Evolutionary conservation across 2,329 filamentous ascomycete species (phyloP).

Genomic region (Allantophomopsis lycopodina): DNA sequence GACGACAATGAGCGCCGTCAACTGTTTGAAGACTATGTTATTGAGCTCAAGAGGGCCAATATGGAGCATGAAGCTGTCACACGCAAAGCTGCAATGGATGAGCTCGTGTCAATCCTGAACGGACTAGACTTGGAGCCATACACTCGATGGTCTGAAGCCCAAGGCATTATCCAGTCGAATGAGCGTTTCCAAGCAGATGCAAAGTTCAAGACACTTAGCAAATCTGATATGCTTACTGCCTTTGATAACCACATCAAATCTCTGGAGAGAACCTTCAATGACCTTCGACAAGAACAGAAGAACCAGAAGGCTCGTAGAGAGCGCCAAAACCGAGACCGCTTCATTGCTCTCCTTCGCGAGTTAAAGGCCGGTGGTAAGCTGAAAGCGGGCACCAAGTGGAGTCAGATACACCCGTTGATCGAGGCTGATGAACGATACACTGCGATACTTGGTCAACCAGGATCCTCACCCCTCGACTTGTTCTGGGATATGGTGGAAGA

Average conservation of each 20-base stretch:
- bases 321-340: slow-evolving; percentile 75
- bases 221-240: slow-evolving; percentile 79
- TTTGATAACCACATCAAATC: slow-evolving; percentile 94
- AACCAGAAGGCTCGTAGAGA: slow-evolving; percentile 67
- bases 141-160: slow-evolving; percentile 86
- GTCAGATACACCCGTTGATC: slow-evolving; percentile 60
- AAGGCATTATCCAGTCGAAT: slow-evolving; percentile 66
- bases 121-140: slow-evolving; percentile 80
- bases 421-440: slow-evolving; percentile 72
- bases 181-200: slow-evolving; percentile 66
- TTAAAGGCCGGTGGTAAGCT: slow-evolving; percentile 67
- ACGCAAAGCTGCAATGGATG: slow-evolving; percentile 72
- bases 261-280: slow-evolving; percentile 83
- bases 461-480: slow-evolving; percentile 77
- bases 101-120: slow-evolving; percentile 65
- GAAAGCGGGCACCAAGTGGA: slow-evolving; percentile 86
- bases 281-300: slow-evolving; percentile 79
- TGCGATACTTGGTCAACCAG: slow-evolving; percentile 69
- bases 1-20: slow-evolving; percentile 78
- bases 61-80: slow-evolving; percentile 58
- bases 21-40: slow-evolving; percentile 87
- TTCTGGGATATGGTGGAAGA: slow-evolving; percentile 96
- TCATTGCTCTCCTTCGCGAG: slow-evolving; percentile 60
- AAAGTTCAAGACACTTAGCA: slow-evolving; percentile 74
- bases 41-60: slow-evolving; percentile 70